A percentile compares a stretch with the other conserved stretches of the same genome.
Evolutionary conservation across 805 yeast genomes (phyloP).

Genomic region (Nakazawaea anatomiae): DNA sequence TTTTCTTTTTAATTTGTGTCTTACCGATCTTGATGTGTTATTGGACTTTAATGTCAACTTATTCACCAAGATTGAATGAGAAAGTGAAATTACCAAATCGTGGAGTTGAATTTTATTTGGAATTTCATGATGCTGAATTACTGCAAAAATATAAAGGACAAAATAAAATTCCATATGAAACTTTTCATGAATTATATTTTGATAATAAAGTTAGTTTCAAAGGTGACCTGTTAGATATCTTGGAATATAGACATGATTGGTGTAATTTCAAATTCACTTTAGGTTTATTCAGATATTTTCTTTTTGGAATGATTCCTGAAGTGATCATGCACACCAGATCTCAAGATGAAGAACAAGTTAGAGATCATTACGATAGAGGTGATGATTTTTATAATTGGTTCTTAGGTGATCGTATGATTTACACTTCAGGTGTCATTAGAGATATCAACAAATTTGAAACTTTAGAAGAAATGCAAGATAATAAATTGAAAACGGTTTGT

Average conservation of each 20-base stretch:
- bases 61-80: constrained; percentile 76
- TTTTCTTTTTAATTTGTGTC: constrained; percentile 48
- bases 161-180: constrained; percentile 84
- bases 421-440: constrained; percentile 78
- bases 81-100: constrained; percentile 69
- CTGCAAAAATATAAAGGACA: constrained; percentile 64
- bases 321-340: constrained; percentile 87
- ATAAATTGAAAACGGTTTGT: constrained; percentile 81
- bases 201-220: constrained; percentile 79
- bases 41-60: constrained; percentile 76
- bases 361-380: constrained; percentile 94
- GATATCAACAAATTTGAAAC: constrained; percentile 70
- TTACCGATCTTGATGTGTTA: constrained; percentile 74
- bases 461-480: constrained; percentile 79
- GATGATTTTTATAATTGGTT: constrained; percentile 94
- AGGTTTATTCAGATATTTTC: constrained; percentile 70
- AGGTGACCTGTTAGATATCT: constrained; percentile 77
- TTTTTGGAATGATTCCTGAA: constrained; percentile 88
- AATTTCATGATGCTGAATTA: constrained; percentile 70
- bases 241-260: constrained; percentile 93
- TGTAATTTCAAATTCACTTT: constrained; percentile 74
- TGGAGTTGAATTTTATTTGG: constrained; percentile 75
- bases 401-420: constrained; percentile 90
- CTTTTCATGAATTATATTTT: constrained; percentile 84
- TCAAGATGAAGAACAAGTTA: constrained; percentile 94